These are phyloP conservation scores for Amanita jacksonii DNA, from an alignment of 768 basidiomycete species.

Conservation along the genomic window DNA sequence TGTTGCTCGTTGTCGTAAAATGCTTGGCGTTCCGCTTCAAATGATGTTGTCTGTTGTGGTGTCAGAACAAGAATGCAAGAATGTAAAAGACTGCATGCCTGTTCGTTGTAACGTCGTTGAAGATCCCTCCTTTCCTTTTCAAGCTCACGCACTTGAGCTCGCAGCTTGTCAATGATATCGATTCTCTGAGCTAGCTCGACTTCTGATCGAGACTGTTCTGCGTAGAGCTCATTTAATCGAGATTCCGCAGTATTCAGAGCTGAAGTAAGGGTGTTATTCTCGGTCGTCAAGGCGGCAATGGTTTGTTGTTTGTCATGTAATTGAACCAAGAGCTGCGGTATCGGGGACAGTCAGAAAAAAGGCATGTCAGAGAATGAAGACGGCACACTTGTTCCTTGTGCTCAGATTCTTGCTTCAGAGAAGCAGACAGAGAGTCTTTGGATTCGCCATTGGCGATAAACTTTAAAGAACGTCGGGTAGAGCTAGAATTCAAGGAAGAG, in stretches of 20 bases:
- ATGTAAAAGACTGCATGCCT: constrained; percentile 38
- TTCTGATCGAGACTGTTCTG: constrained; percentile 76
- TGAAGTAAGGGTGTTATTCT: constrained; percentile 57
- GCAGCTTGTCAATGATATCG: constrained; percentile 75
- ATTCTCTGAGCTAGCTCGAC: constrained; percentile 73
- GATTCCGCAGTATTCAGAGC: constrained; percentile 59
- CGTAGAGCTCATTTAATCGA: constrained; percentile 70
- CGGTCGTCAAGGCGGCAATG: constrained; percentile 46
- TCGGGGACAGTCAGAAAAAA: constrained; percentile 6
- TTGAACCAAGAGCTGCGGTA: constrained; percentile 57
- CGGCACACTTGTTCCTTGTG: constrained; percentile 66
- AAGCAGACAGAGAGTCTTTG: constrained; percentile 46
- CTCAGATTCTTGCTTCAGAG: constrained; percentile 70
- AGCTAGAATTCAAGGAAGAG: constrained; percentile 39
- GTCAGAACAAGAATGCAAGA: constrained; percentile 9
- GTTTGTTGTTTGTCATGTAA: constrained; percentile 73
- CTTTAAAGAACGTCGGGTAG: constrained; percentile 43
- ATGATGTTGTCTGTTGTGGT: constrained; percentile 58
- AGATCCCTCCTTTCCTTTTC: constrained; percentile 85
- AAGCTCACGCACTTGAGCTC: constrained; percentile 71
- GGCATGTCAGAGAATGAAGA: constrained; percentile 8
- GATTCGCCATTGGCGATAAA: constrained; percentile 40
- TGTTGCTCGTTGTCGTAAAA: constrained; percentile 93
- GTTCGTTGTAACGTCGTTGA: constrained; percentile 79
- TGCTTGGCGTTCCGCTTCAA: constrained; percentile 86